Base-by-base conservation (phyloP, 1,284 basidiomycete species). In the Puccinia triticina region DNA sequence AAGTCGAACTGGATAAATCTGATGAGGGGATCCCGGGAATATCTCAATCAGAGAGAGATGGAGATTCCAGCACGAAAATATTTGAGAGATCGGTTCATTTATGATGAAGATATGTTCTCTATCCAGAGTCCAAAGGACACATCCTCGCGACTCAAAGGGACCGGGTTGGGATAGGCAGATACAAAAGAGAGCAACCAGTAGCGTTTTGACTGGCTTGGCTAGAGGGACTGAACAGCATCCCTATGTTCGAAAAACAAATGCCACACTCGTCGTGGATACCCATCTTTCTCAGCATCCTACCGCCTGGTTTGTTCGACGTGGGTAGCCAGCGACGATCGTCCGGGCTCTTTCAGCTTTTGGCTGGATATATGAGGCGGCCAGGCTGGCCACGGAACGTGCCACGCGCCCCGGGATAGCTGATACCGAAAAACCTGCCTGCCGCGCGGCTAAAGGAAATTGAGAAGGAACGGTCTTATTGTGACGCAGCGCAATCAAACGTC, bases 171-270 rank as follows among this genome's bases (percentile, higher is more conserved):
- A n/a, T 67, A 18, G 64, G 37, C 21, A 43, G 64, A n/a, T 59
- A n/a, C 50, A 37, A 12, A 37, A 34, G 12, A 16, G 37, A 43
- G 64, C 18, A 67, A 67, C 18, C 64, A 67, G 37, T 5, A n/a
- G 21, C 64, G 29, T 7, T 67, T 67, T 43, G 64, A 67, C 64
- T n/a, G 12, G 64, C 43, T 67, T 32, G 64, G 64, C 43, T 37
- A 67, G 64, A 67, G 37, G 18, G n/a, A 59, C n/a, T 23, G 7
- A 18, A 29, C 29, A 32, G 34, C 61, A 3, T 34, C 32, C n/a
- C n/a, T 57, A 7, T 61, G n/a, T 16, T 61, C 11, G n/a, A 61
- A 14, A 29, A 32, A 61, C 5, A 4, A 61, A 26, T 29, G 57
- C 53, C 16, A 18, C 10, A 59, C 57, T 59, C 26, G 57, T 21